A percentile compares a stretch with the other conserved stretches of the same genome.
Evolutionary conservation across 2,329 filamentous ascomycete genomes (phyloP).

Genomic region (Fusarium sp.): DNA sequence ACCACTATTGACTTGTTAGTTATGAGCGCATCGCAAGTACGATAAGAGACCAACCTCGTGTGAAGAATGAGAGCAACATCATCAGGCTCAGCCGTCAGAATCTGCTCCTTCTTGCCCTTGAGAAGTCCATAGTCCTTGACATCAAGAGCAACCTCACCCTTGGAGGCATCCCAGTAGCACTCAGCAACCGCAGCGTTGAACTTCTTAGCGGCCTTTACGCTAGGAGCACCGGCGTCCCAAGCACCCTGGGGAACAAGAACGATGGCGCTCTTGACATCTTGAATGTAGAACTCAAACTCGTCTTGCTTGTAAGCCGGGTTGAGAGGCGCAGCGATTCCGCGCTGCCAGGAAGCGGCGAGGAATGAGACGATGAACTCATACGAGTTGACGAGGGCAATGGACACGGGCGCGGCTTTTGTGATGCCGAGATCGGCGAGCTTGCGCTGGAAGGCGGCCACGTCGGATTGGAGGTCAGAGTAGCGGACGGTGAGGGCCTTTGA

Average conservation of each 20-base stretch:
- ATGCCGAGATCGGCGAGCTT: constrained; percentile 84
- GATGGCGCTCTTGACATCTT: constrained; percentile 84
- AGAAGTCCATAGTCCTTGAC: constrained; percentile 82
- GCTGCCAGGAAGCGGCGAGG: constrained; percentile 86
- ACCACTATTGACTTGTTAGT: constrained; percentile 62
- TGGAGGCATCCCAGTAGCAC: constrained; percentile 79
- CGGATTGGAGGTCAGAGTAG: constrained; percentile 74
- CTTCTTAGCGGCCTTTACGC: constrained; percentile 80
- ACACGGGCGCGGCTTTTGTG: constrained; percentile 76
- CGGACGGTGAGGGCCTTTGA: constrained; percentile 73
- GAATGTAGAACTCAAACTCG: constrained; percentile 93
- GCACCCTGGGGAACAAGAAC: constrained; percentile 81
- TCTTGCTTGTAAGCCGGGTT: constrained; percentile 91
- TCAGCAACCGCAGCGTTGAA: constrained; percentile 89
- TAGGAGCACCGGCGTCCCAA: constrained; percentile 74
- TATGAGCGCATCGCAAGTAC: not conserved
- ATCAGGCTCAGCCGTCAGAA: constrained; percentile 71
- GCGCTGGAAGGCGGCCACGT: constrained; percentile 78
- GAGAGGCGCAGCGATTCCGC: constrained; percentile 85
- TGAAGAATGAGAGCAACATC: constrained; percentile 86
- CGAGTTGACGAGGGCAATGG: constrained; percentile 85
- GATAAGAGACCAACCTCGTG: constrained; percentile 64
- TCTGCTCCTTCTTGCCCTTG: constrained; percentile 56
- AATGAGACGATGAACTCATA: constrained; percentile 92
- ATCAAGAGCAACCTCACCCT: constrained; percentile 77